Conservation (phyloP, 2,329 filamentous ascomycete species). For the Exophiala phaeomuriformis region DNA sequence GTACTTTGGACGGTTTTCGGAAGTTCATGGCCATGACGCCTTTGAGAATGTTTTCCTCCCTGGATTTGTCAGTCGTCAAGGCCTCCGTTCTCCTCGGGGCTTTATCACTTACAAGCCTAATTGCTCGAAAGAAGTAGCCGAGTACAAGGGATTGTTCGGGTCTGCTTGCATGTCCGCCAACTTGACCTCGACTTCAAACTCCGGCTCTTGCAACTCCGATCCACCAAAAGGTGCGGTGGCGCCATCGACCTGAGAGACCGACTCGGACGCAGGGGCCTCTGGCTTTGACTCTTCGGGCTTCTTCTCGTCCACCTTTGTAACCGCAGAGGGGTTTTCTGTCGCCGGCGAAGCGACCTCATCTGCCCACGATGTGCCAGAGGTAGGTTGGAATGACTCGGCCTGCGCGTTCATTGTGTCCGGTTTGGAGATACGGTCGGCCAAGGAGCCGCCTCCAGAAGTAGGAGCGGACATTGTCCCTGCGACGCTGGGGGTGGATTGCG, state of each 20-base stretch:
- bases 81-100: too few relatives aligned
- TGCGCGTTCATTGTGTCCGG: slow-evolving; percentile 29
- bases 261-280: background rate
- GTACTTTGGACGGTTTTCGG: slow-evolving; percentile 93
- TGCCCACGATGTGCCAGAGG: slow-evolving; percentile 32
- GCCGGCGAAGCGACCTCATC: slow-evolving; percentile 35
- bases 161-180: slow-evolving; percentile 83
- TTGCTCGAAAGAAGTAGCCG: slow-evolving; percentile 74
- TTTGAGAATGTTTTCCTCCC: slow-evolving; percentile 53
- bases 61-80: slow-evolving; percentile 8
- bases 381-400: background rate
- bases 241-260: slow-evolving; percentile 35
- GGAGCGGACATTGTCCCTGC: slow-evolving; percentile 34
- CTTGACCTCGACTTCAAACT: slow-evolving; percentile 86
- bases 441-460: slow-evolving; percentile 34
- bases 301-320: slow-evolving; percentile 8
- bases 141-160: slow-evolving; percentile 78
- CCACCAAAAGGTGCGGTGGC: slow-evolving; percentile 36
- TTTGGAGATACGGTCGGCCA: slow-evolving; percentile 45
- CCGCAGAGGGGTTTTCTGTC: slow-evolving; percentile 20
- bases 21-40: slow-evolving; percentile 78
- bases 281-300: background rate
- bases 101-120: slow-evolving; percentile 65
- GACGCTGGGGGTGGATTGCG: background rate
- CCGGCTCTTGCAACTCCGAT: slow-evolving; percentile 58